Conservation (phyloP, 331 rosid genomes). For the Malus hybrid region DNA sequence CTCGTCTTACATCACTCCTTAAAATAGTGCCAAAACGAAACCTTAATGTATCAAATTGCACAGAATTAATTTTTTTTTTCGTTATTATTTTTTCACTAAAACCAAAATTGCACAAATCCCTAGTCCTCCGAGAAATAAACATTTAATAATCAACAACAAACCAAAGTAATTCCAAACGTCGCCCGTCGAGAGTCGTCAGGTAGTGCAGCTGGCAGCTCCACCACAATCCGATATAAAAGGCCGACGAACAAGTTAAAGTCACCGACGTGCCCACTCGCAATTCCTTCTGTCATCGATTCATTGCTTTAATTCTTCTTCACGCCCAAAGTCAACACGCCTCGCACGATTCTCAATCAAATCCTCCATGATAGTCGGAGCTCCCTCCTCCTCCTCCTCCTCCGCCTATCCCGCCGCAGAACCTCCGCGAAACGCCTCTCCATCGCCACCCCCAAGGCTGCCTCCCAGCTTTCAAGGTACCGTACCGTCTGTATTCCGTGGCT, state of each 20-base stretch:
- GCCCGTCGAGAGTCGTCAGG: neutral
- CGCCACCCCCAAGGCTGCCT: slow-evolving; percentile 1
- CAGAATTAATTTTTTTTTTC: too few species aligned
- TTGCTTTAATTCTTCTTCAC: neutral
- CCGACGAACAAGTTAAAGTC: neutral
- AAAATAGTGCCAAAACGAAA: too few species aligned
- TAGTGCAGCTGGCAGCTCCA: neutral
- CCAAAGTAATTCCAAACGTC: neutral
- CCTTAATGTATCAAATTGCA: too few species aligned
- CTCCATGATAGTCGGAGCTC: neutral
- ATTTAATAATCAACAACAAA: too few species aligned
- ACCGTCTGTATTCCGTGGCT: slow-evolving; percentile 8
- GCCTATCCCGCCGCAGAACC: neutral
- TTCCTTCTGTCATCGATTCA: neutral
- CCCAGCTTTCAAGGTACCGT: slow-evolving; percentile 9
- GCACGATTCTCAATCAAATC: neutral
- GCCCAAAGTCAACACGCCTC: neutral
- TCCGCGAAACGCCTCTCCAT: slow-evolving; percentile 4
- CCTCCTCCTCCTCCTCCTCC: neutral
- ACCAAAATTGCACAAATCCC: neutral
- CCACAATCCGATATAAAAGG: neutral
- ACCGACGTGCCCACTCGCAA: neutral
- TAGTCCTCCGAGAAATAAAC: too few species aligned
- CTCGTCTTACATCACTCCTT: too few species aligned
- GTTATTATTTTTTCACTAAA: too few species aligned